Conservation (phyloP, 176 grass and related monocot genomes). For the Ensete ventricosum region DNA sequence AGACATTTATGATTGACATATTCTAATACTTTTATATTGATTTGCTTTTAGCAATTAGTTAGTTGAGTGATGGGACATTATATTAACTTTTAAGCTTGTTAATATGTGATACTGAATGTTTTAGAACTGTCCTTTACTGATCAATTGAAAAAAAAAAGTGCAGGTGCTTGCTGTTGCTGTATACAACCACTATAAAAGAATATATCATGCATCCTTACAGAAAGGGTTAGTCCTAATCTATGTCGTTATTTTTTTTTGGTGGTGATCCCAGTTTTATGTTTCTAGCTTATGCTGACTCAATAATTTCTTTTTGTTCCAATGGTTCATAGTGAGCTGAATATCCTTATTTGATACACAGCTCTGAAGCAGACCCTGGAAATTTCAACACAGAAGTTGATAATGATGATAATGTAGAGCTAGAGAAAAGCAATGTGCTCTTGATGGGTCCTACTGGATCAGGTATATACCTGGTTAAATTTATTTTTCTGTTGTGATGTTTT, state of each 20-base stretch:
- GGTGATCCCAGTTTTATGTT: neutral
- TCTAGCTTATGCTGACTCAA: neutral
- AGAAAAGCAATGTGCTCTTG: constrained; percentile 96
- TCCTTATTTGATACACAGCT: constrained; percentile 41
- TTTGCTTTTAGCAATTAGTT: neutral
- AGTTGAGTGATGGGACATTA: neutral
- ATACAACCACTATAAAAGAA: constrained; percentile 98
- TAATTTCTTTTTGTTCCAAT: neutral
- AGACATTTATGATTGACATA: neutral
- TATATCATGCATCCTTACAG: constrained; percentile 65
- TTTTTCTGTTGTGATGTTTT: constrained; percentile 10
- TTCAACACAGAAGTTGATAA: constrained; percentile 57
- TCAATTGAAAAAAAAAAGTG: constrained; percentile 11
- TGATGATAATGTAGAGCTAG: constrained; percentile 76
- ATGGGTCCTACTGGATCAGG: constrained; percentile 99
- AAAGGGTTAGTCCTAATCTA: constrained; percentile 58
- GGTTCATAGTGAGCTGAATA: constrained; percentile 3
- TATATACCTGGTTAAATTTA: constrained; percentile 27
- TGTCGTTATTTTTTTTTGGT: neutral
- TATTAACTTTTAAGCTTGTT: neutral
- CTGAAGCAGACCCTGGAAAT: constrained; percentile 60
- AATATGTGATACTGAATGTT: neutral
- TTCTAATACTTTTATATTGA: neutral
- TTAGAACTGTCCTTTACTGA: neutral
- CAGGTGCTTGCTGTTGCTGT: constrained; percentile 97